Base-by-base conservation (phyloP, 1,284 basidiomycete genomes). In the Heterobasidion irregulare region DNA sequence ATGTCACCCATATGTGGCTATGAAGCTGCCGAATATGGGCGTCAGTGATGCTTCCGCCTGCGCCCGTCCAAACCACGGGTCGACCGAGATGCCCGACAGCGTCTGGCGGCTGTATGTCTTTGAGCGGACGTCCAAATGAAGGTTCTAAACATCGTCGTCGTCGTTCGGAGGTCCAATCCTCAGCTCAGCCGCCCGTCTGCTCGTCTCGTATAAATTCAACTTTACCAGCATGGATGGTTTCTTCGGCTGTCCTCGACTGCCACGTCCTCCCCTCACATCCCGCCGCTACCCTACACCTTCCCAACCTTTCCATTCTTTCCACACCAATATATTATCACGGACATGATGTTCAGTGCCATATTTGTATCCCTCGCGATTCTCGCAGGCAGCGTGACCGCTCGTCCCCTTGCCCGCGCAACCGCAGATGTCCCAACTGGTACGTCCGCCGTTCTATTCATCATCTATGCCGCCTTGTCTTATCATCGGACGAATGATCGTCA, bases 401-500 rank as follows among this genome's bases (percentile, higher is more conserved):
- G 6, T 26, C 59, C 58, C 44, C 33, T 56, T 2, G 54, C 50
- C 1, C 56, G 58, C 16, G 38, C 38, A n/a, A 12, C 38, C 6
- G 58, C 54, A n/a, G 44, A 41, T 18, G 46, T 54, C 12, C 51
- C 51, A 33, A 57, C 32, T 43, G 53, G 61, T 63, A 15, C 47
- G 57, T 62, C 2, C 50, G 19, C 44, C 13, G 16, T 33, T 33
- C 33, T 7, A 6, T 32, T 19, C 16, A 26, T 15, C 10, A 18
- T 6, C 4, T 26, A 43, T 19, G 3, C 47, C 53, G 13, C 38
- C 15, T 9, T 7, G 32, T 32, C 3, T 35, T 47, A 47, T 35
- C 26, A 26, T 26, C 6, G 26, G 26, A 26, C 6, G 26, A 26
- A 26, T 26, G 26, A 26, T 26, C 6, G 26, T 6, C 26, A 26